Conservation (phyloP, 176 grass and related monocot genomes). For the Thalia dealbata region DNA sequence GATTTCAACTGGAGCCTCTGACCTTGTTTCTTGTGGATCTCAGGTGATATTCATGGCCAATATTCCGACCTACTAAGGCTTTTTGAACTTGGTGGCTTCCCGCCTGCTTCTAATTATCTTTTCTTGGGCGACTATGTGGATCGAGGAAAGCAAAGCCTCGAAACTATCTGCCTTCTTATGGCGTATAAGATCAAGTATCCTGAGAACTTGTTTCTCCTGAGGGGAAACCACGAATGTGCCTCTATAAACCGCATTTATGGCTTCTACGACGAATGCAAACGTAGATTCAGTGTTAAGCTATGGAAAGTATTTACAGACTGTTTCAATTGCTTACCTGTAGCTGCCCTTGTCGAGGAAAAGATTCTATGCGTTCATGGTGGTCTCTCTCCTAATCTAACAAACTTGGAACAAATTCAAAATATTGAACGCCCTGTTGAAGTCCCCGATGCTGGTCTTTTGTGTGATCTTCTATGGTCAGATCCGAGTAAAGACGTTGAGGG, state of each 20-base stretch:
- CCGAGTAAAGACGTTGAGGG: constrained; percentile 44
- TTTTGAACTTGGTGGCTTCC: constrained; percentile 63
- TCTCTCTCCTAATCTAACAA: constrained; percentile 62
- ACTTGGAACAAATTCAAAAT: constrained; percentile 57
- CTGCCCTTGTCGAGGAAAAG: constrained; percentile 65
- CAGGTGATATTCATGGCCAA: constrained; percentile 75
- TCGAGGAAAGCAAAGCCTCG: constrained; percentile 70
- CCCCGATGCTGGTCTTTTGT: constrained; percentile 56
- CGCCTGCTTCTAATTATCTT: constrained; percentile 55
- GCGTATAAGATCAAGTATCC: constrained; percentile 75
- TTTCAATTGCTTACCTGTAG: constrained; percentile 63
- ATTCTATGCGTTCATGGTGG: constrained; percentile 74
- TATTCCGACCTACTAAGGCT: constrained; percentile 74
- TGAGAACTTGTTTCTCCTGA: constrained; percentile 63
- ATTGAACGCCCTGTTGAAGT: constrained; percentile 50
- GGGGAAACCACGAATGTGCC: constrained; percentile 73
- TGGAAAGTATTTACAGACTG: constrained; percentile 71
- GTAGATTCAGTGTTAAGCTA: constrained; percentile 60
- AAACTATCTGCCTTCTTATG: constrained; percentile 80
- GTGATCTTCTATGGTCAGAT: constrained; percentile 81
- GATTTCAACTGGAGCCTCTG: neutral
- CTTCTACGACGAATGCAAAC: constrained; percentile 75
- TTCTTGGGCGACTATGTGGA: constrained; percentile 82
- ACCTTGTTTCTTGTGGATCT: neutral
- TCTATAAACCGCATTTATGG: constrained; percentile 73